Evolutionary conservation across 1,284 basidiomycete genomes (phyloP), one percentile per base, ranked within the genome.

Genomic region (Calocybe gambosa): DNA sequence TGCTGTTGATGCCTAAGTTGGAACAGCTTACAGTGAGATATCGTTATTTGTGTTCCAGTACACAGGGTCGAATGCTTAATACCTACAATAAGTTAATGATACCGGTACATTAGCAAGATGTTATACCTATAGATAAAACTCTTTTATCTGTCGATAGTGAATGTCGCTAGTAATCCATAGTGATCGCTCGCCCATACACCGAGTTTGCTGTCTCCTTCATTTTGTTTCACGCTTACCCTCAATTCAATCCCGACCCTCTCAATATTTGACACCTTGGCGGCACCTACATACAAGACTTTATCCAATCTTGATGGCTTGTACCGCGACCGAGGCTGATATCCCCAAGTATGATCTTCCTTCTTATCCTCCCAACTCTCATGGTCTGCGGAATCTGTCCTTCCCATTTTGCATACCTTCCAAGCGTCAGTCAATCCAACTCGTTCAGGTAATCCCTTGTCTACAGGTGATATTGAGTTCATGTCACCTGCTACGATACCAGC

Each of bases 401-500:
- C 13, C 29, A 3, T 6, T 12, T 31, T 31, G 3, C 12, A 8
- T 3, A 31, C 6, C 31, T 34, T 34, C 31, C 31, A 34, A 4
- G 31, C 31, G 15, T 34, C 31, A 15, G 3, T 13, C 31, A 34
- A 13, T 3, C 31, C 8, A 5, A 34, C 4, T 2, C n/a, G n/a
- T 9, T 5, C 28, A 29, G 28, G 28, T 8, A 34, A 8, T 2
- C 8, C 31, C 15, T 15, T 34, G 15, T 34, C 31, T n/a, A 15
- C 31, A 13, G 31, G n/a, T 15, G n/a, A 15, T 2, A 34, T 34
- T 2, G 45, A 28, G 37, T 59, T 61, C 59, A 61, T 61, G 39
- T 61, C 59, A 7, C 59, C 59, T 5, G 52, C 58, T 1, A 59
- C 59, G 8, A 61, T 25, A 5, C 59, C 59, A 6, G 51, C 55